A percentile compares a stretch with the other conserved stretches of the same genome.
Conservation (phyloP, 139 green algal species). For the Ettlia oleoabundans region DNA sequence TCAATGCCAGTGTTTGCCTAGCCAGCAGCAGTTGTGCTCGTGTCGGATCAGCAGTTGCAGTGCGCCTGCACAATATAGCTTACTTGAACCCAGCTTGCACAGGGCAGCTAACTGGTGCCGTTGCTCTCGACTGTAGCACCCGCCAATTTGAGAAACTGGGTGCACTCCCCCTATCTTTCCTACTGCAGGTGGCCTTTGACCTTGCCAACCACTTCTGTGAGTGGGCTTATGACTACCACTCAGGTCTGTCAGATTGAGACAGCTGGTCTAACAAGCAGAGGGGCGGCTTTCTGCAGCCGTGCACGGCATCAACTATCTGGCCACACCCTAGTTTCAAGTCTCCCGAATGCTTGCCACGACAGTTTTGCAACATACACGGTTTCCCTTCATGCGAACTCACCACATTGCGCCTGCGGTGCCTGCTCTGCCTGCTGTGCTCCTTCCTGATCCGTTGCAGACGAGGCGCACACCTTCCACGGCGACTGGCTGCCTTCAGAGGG, state of each 20-base stretch:
- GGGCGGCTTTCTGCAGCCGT: not conserved
- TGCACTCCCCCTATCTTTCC: conserved; percentile 30
- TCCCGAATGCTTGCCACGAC: too few species aligned
- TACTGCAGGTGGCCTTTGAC: conserved; percentile 59
- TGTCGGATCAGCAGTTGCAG: too few species aligned
- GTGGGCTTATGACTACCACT: conserved; percentile 69
- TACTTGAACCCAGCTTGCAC: too few species aligned
- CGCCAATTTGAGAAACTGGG: not conserved
- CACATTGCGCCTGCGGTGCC: not conserved
- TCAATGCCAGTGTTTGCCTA: not conserved
- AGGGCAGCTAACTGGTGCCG: too few species aligned
- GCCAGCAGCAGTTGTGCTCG: not conserved
- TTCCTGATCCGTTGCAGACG: not conserved
- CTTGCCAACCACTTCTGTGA: conserved; percentile 83
- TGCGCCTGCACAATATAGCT: too few species aligned
- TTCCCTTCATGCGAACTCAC: too few species aligned
- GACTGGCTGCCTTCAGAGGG: conserved; percentile 50
- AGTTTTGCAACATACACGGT: too few species aligned
- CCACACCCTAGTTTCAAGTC: too few species aligned
- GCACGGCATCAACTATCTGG: too few species aligned
- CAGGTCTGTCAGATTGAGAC: not conserved
- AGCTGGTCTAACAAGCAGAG: not conserved
- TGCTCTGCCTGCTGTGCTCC: not conserved
- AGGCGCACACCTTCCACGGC: conserved; percentile 54
- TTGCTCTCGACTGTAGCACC: not conserved